Evolutionary conservation across 2,329 filamentous ascomycete species (phyloP), one percentile per base, ranked within the genome.

Genomic region (Alternaria gansuensis): DNA sequence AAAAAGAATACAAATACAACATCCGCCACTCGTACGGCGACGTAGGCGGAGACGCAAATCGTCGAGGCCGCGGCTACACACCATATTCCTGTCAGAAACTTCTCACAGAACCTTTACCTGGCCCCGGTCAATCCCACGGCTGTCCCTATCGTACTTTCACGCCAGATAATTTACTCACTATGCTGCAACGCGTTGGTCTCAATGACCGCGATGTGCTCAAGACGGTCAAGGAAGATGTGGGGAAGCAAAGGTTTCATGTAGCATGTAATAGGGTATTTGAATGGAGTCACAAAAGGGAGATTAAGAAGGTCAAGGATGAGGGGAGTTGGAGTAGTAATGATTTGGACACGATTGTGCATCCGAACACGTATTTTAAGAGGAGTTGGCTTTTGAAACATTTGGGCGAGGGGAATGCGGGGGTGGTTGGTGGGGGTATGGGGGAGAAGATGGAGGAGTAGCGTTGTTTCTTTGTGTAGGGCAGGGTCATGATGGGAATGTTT

Each of bases 191-290:
- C 14, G 90, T 91, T 45, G 95, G 94, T 0, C 87, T 99, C 0
- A 86, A 83, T 31, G 94, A 98, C 74, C 83, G 88, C 41, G 86
- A 89, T 1, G 86, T 96, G 21, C 76, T 98, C 41, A 89, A 90
- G 62, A 90, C 88, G 0, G 91, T 99, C 8, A 89, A 88, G 71
- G 92, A 97, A 74, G 94, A 98, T 77, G 93, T 96, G 69, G 90
- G 90, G 48, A 92, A 90, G 75, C 90, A 91, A 75, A 89, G 94
- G 72, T 98, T 89, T 68, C 95, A 99, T 75, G 92, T 99, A 79
- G 95, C 94, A 21, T 99, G 95, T 78, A 99, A 98, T 75, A 84
- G 94, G 2, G 94, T 99, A 0, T 99, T 98, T 75, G 95, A 99
- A 71, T 86, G 90, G 74, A 80, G 90, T 17, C 93, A 99, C 78